phyloP scores from a whole-genome alignment of 768 basidiomycete genomes.

The Candolleomyces efflorescens region DNA sequence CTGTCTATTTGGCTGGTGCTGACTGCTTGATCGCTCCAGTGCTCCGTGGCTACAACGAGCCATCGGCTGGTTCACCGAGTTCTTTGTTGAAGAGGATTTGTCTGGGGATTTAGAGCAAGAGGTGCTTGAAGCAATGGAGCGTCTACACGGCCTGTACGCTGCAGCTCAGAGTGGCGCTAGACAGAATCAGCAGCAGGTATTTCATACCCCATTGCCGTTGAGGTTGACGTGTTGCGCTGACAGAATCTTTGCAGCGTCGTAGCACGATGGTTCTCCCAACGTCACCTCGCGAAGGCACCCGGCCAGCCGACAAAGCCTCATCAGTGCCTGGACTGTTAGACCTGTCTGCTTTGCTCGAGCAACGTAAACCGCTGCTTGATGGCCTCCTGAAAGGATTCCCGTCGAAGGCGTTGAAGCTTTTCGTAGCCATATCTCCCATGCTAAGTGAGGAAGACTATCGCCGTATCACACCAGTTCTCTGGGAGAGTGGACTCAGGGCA shows the following conservation, averaged over 20 bases:
- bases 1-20: neutral
- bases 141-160: slow-evolving; percentile 47
- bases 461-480: slow-evolving; percentile 51
- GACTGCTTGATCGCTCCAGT: slow-evolving; percentile 17
- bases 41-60: slow-evolving; percentile 44
- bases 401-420: slow-evolving; percentile 48
- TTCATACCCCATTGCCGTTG: neutral
- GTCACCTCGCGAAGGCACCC: slow-evolving; percentile 11
- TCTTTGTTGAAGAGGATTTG: slow-evolving; percentile 31
- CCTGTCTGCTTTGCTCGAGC: slow-evolving; percentile 30
- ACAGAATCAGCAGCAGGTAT: slow-evolving; percentile 38
- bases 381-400: slow-evolving; percentile 43
- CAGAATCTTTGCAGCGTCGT: slow-evolving; percentile 11
- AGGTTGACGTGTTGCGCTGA: neutral
- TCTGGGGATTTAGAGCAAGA: slow-evolving; percentile 41
- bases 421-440: slow-evolving; percentile 59
- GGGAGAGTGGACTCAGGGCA: slow-evolving; percentile 47
- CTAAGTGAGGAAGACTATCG: slow-evolving; percentile 46
- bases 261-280: slow-evolving; percentile 11
- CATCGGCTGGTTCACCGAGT: slow-evolving; percentile 40
- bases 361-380: slow-evolving; percentile 34
- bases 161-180: slow-evolving; percentile 45
- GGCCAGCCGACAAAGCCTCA: neutral
- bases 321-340: slow-evolving; percentile 15
- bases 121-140: slow-evolving; percentile 33